Evolutionary conservation across 768 basidiomycete genomes (phyloP).

Genomic region (Rhodocollybia butyracea): DNA sequence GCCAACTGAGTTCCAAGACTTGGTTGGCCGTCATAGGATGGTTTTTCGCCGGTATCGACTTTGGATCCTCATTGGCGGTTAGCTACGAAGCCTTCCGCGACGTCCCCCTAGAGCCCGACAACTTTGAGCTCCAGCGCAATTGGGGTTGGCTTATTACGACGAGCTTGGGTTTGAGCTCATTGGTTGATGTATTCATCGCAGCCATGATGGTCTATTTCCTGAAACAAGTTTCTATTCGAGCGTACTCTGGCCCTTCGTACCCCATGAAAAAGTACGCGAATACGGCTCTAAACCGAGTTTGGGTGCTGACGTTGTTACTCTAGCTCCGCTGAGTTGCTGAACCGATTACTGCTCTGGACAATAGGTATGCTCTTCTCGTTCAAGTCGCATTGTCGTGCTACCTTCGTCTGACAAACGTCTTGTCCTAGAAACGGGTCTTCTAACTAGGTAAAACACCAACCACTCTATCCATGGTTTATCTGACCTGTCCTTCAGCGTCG

Average conservation of each 20-base stretch:
- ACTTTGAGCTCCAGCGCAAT: slow-evolving; percentile 14
- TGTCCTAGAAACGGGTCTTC: slow-evolving; percentile 18
- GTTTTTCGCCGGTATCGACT: slow-evolving; percentile 16
- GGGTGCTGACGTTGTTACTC: not conserved
- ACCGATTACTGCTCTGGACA: slow-evolving; percentile 21
- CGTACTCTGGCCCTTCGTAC: not conserved
- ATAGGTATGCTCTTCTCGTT: slow-evolving; percentile 17
- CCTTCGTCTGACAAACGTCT: not conserved
- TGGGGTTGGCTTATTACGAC: slow-evolving; percentile 24
- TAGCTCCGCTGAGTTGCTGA: slow-evolving; percentile 18
- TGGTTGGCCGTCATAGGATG: slow-evolving; percentile 15
- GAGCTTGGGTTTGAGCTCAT: slow-evolving; percentile 17
- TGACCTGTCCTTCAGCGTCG: slow-evolving; percentile 10
- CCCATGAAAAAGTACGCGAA: slow-evolving; percentile 9
- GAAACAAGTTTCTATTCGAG: not conserved
- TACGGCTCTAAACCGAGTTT: not conserved
- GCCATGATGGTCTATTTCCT: slow-evolving; percentile 19
- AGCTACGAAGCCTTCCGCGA: slow-evolving; percentile 19
- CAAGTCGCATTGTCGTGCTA: not conserved
- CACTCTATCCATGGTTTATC: not conserved
- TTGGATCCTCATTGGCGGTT: slow-evolving; percentile 15
- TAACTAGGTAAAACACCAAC: slow-evolving; percentile 16
- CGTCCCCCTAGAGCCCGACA: slow-evolving; percentile 19
- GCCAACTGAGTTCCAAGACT: slow-evolving; percentile 14
- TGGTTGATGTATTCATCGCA: slow-evolving; percentile 22